phyloP scores from a whole-genome alignment of 2,329 filamentous ascomycete genomes.

The Leptographium lundbergii region DNA sequence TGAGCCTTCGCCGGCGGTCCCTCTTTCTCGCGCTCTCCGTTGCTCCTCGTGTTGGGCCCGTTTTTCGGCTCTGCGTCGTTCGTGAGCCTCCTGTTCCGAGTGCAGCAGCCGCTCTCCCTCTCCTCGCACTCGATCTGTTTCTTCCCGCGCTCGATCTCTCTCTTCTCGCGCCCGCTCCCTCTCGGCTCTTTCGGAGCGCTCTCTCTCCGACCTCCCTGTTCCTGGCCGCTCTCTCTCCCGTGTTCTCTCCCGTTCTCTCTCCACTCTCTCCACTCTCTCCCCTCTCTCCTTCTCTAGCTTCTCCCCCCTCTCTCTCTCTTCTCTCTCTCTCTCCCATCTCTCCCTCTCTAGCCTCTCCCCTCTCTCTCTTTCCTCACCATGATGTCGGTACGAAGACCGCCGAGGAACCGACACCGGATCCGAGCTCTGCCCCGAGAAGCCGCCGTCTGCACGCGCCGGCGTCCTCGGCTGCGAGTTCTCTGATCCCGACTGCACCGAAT shows the following conservation, averaged over 20 bases:
- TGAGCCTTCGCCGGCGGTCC: neutral
- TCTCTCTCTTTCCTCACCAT: constrained; percentile 1
- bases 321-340: too few species aligned
- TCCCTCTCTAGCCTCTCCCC: neutral
- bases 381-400: constrained; percentile 1
- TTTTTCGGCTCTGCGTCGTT: constrained; percentile 35
- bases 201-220: too few species aligned
- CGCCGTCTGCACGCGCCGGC: constrained; percentile 33
- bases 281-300: too few species aligned
- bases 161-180: too few species aligned
- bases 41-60: constrained; percentile 20
- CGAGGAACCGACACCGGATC: constrained; percentile 7
- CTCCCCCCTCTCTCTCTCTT: too few species aligned
- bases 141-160: too few species aligned
- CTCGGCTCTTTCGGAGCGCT: too few species aligned
- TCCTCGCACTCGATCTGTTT: too few species aligned
- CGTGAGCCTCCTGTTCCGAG: constrained; percentile 20
- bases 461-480: constrained; percentile 23
- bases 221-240: too few species aligned
- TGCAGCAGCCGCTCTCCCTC: neutral
- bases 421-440: constrained; percentile 19
- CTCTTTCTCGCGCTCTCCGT: constrained; percentile 12
- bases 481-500: constrained; percentile 18
- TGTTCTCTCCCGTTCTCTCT: neutral
- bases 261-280: too few species aligned